Conservation (phyloP, 2,329 filamentous ascomycete genomes). For the Cladosporium sp. region DNA sequence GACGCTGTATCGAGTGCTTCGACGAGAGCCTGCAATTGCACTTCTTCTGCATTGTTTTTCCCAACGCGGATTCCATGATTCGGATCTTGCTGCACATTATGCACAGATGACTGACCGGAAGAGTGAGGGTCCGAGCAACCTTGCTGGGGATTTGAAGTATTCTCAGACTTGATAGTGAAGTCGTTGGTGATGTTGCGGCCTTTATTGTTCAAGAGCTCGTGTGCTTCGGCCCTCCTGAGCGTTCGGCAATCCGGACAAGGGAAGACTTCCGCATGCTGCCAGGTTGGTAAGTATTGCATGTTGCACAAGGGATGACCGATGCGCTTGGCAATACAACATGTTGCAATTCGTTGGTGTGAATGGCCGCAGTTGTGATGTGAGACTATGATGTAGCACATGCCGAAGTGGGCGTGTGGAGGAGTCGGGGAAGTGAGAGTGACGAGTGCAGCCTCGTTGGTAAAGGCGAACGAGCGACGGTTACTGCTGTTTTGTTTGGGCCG, state of each 20-base stretch:
- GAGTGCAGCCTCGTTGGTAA: neutral
- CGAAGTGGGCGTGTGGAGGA: neutral
- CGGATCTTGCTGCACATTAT: neutral
- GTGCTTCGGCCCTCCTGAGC: neutral
- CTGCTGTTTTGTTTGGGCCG: neutral
- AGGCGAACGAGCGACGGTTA: neutral
- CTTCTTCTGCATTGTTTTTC: neutral
- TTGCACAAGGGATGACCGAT: constrained; percentile 3
- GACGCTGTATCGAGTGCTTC: neutral
- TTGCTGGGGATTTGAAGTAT: neutral
- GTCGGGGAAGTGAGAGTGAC: neutral
- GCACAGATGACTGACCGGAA: neutral
- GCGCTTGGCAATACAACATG: constrained; percentile 17
- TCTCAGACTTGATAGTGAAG: neutral
- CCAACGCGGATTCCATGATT: neutral
- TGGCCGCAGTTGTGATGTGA: constrained; percentile 20
- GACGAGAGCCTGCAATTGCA: neutral
- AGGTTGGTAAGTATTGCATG: constrained; percentile 6
- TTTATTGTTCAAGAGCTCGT: neutral
- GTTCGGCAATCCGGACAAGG: constrained; percentile 15
- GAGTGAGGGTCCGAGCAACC: neutral
- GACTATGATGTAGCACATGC: constrained; percentile 19
- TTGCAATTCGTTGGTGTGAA: constrained; percentile 14
- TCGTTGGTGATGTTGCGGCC: neutral
- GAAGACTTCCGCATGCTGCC: constrained; percentile 16